Percentiles rank a stretch among this genome's conserved stretches.
Conservation (phyloP, 768 basidiomycete genomes). For the Serendipita sp. region DNA sequence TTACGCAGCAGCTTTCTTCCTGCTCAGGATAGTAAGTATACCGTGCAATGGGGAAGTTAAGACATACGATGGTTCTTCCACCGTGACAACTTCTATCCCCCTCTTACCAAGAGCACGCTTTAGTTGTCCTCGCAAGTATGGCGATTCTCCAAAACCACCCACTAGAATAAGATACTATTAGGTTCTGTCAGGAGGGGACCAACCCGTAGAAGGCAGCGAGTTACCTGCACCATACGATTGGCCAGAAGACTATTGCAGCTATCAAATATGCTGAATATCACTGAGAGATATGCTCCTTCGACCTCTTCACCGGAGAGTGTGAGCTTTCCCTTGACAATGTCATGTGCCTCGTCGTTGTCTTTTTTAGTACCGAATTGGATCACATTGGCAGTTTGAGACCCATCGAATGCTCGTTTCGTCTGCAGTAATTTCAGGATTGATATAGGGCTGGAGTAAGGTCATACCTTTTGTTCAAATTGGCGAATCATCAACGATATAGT, state of each 20-base stretch:
- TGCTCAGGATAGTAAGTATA: not conserved
- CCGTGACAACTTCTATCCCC: not conserved
- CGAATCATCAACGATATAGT: not conserved
- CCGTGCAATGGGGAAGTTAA: not conserved
- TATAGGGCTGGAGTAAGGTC: not conserved
- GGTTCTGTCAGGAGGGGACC: not conserved
- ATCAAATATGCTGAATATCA: not conserved
- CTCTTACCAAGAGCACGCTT: not conserved
- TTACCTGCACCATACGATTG: not conserved
- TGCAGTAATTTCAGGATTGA: not conserved
- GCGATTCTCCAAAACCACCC: not conserved
- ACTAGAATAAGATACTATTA: not conserved
- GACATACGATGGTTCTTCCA: not conserved
- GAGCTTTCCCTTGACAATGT: conserved; percentile 2
- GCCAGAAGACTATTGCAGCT: not conserved
- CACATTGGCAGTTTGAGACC: not conserved
- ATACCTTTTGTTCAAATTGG: not conserved
- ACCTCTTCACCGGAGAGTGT: not conserved
- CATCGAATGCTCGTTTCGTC: conserved; percentile 8
- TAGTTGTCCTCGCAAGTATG: not conserved
- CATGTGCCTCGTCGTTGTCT: conserved; percentile 1
- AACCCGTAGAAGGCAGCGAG: not conserved
- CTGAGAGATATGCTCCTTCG: not conserved
- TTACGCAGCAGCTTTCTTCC: conserved; percentile 4
- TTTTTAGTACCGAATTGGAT: conserved; percentile 1